These are phyloP conservation scores for Clonostachys chloroleuca DNA, from an alignment of 2,329 filamentous ascomycete genomes.

Conservation along the genomic window DNA sequence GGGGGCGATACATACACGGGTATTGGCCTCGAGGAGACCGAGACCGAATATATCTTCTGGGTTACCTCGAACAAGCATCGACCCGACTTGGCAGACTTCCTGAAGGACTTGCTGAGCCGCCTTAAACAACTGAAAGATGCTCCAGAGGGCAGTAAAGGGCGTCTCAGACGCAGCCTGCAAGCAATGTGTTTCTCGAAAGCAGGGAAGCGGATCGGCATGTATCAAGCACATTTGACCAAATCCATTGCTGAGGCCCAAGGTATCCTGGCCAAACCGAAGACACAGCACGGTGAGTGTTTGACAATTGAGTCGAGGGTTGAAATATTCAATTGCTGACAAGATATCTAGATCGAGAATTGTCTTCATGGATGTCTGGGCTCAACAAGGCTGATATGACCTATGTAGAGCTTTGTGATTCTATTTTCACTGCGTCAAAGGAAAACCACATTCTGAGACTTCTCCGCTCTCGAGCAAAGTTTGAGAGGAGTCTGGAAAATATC, in stretches of 20 bases:
- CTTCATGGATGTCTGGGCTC: neutral
- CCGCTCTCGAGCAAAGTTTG: neutral
- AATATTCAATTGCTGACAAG: no score
- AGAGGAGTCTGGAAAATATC: neutral
- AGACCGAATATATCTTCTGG: conserved; percentile 31
- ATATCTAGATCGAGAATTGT: no score
- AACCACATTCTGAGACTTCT: neutral
- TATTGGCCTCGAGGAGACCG: conserved; percentile 30
- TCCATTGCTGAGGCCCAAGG: no score
- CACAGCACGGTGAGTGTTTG: no score
- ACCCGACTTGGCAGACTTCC: conserved; percentile 18
- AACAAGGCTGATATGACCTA: no score
- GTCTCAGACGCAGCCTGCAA: neutral
- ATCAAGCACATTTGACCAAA: neutral
- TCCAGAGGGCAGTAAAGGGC: neutral
- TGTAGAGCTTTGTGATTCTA: neutral
- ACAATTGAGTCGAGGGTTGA: no score
- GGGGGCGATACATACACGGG: conserved; percentile 39
- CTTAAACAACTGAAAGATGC: neutral
- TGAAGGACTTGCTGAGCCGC: conserved; percentile 14
- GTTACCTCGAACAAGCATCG: conserved; percentile 26
- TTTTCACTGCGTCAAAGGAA: neutral
- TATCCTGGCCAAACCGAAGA: no score
- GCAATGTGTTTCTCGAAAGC: neutral
- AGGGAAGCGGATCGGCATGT: neutral